These are phyloP conservation scores for Penicillium sumatraense DNA, from an alignment of 2,329 filamentous ascomycete species.

Conservation along the genomic window DNA sequence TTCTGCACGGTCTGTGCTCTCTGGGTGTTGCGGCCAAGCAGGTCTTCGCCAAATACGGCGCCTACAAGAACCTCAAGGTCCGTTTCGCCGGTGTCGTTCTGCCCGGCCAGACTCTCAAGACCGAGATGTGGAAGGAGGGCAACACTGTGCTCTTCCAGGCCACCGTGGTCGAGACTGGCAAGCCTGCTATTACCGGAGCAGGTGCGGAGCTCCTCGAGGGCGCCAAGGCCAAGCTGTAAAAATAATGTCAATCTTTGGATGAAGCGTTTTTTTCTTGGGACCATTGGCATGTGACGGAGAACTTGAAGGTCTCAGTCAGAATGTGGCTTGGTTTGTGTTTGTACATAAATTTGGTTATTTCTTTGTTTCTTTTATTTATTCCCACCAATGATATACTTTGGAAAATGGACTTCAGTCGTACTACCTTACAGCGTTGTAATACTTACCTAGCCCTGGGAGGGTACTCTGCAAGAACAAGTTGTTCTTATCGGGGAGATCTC, in stretches of 20 bases:
- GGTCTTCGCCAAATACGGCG: constrained; percentile 80
- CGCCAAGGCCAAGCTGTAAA: constrained; percentile 57
- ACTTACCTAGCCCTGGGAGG: neutral
- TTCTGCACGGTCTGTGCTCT: constrained; percentile 95
- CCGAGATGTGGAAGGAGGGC: constrained; percentile 93
- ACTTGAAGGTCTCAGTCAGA: constrained; percentile 9
- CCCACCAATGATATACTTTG: constrained; percentile 5
- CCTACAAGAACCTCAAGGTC: constrained; percentile 90
- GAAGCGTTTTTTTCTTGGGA: constrained; percentile 21
- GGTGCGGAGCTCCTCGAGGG: constrained; percentile 72
- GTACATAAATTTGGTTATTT: constrained; percentile 21
- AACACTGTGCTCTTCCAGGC: constrained; percentile 81
- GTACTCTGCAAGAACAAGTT: neutral
- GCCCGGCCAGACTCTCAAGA: constrained; percentile 86
- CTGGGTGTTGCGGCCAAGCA: constrained; percentile 93
- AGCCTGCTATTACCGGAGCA: constrained; percentile 80
- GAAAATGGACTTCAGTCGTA: no score
- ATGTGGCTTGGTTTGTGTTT: constrained; percentile 26
- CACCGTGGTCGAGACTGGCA: constrained; percentile 90
- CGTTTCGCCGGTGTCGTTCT: constrained; percentile 84
- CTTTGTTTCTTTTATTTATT: constrained; percentile 5
- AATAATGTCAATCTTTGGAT: constrained; percentile 22
- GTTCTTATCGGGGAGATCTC: no score
- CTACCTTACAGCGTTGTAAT: neutral
- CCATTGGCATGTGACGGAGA: constrained; percentile 14